Conservation (phyloP, 2,329 filamentous ascomycete species). For the Helminthosporium solani region DNA sequence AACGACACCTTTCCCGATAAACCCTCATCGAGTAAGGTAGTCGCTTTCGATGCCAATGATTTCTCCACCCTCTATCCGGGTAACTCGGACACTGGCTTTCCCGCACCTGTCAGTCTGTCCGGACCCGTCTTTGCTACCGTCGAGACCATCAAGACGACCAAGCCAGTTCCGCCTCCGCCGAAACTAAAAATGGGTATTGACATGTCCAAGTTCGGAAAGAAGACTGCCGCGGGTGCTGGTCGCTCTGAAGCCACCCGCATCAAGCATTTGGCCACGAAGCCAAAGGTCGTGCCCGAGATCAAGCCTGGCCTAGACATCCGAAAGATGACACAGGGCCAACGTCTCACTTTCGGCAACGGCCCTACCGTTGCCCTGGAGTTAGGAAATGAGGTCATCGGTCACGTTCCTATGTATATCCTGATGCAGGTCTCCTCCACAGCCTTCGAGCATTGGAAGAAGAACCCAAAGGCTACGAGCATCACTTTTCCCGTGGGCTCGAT, state of each 20-base stretch:
- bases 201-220: constrained; percentile 22
- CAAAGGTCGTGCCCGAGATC: constrained; percentile 10
- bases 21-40: not conserved
- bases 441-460: constrained; percentile 18
- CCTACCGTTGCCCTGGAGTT: constrained; percentile 21
- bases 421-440: constrained; percentile 31
- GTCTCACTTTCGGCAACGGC: constrained; percentile 21
- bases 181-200: constrained; percentile 24
- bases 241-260: not conserved
- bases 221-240: not conserved
- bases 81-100: not conserved
- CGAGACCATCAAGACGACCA: constrained; percentile 19
- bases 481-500: constrained; percentile 18
- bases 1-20: too few relatives aligned
- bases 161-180: constrained; percentile 21
- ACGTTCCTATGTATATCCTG: constrained; percentile 25
- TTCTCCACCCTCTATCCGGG: not conserved
- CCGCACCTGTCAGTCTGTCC: not conserved
- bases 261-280: not conserved
- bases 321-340: constrained; percentile 21
- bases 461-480: constrained; percentile 16
- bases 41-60: not conserved
- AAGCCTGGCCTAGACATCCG: constrained; percentile 17
- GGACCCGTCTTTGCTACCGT: constrained; percentile 14
- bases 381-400: constrained; percentile 13